Evolutionary conservation across 805 yeast genomes (phyloP).

Genomic region (Brettanomyces custersianus): DNA sequence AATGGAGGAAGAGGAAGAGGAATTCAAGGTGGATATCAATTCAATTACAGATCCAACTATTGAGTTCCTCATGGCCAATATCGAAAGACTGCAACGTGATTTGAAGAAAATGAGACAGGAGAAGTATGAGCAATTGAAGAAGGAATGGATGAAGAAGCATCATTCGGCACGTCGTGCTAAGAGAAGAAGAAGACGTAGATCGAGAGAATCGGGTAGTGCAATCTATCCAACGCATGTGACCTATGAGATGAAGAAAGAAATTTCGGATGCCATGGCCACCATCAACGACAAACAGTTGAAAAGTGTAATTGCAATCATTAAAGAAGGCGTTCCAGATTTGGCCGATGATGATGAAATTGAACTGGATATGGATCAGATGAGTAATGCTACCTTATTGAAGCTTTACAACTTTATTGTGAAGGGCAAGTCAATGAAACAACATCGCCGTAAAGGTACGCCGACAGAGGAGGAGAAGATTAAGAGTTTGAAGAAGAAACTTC

Average conservation of each 20-base stretch:
- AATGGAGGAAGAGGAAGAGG: conserved; percentile 29
- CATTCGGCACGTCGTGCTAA: conserved; percentile 30
- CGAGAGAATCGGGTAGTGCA: conserved; percentile 6
- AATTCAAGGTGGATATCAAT: conserved; percentile 47
- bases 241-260: conserved; percentile 93
- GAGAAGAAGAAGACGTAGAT: conserved; percentile 12
- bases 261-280: conserved; percentile 75
- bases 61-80: conserved; percentile 77
- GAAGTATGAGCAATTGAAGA: conserved; percentile 57
- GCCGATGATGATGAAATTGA: conserved; percentile 88
- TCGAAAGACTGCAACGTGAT: conserved; percentile 78
- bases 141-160: conserved; percentile 48
- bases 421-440: conserved; percentile 29
- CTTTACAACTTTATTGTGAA: conserved; percentile 74
- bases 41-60: conserved; percentile 85
- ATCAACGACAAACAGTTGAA: conserved; percentile 71
- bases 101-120: conserved; percentile 73
- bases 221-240: conserved; percentile 46
- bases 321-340: conserved; percentile 62
- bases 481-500: conserved; percentile 63
- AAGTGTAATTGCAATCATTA: conserved; percentile 76
- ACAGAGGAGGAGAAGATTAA: conserved; percentile 69
- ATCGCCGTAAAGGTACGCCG: conserved; percentile 33
- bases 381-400: conserved; percentile 71
- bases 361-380: conserved; percentile 89